phyloP scores from a whole-genome alignment of 148 eudicot species.

The Oxyria digyna region DNA sequence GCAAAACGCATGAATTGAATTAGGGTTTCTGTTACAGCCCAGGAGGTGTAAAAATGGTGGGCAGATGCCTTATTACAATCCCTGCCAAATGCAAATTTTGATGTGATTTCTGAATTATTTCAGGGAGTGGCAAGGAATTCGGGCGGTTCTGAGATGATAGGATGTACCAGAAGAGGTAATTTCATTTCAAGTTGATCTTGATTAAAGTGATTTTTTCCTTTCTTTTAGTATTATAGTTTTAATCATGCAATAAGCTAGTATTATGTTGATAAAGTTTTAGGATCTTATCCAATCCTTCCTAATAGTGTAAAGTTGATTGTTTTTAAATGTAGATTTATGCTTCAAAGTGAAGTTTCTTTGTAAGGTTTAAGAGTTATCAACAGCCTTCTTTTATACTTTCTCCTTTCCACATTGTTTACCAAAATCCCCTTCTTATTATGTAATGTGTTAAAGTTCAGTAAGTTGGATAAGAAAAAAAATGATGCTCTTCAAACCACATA shows the following conservation, averaged over 20 bases:
- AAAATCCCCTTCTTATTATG: neutral
- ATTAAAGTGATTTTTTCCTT: neutral
- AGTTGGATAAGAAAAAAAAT: neutral
- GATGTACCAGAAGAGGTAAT: slow-evolving; percentile 21
- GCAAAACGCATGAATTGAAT: too few relatives aligned
- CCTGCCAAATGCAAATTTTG: neutral
- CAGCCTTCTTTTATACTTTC: neutral
- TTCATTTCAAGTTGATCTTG: neutral
- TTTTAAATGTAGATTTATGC: neutral
- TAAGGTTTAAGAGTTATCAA: neutral
- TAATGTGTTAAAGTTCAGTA: neutral
- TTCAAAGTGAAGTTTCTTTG: neutral
- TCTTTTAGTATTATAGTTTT: neutral
- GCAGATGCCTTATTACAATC: too few relatives aligned
- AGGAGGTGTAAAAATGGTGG: neutral
- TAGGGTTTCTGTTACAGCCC: too few relatives aligned
- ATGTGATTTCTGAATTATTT: slow-evolving; percentile 3
- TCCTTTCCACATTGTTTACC: neutral
- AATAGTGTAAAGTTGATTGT: neutral
- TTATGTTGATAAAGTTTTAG: neutral
- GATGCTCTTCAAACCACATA: too few relatives aligned
- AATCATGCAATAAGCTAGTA: neutral
- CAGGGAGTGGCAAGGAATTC: slow-evolving; percentile 14
- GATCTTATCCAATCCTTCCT: neutral
- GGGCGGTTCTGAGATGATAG: slow-evolving; percentile 8